Conservation (phyloP, 2,329 filamentous ascomycete species). For the Byssochlamys sp. region DNA sequence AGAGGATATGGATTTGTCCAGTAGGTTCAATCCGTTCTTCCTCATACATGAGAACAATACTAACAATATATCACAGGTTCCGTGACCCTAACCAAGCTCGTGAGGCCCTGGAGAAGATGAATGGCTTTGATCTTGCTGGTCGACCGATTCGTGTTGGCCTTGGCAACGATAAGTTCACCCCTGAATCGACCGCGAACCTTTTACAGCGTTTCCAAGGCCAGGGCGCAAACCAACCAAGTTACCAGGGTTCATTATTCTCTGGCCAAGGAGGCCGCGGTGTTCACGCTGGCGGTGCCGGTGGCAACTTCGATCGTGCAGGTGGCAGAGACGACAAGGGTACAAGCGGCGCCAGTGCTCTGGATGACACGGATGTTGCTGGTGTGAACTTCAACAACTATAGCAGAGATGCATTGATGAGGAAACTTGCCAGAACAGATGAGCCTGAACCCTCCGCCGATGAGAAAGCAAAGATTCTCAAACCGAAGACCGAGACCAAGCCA, state of each 20-base stretch:
- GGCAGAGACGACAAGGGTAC: slow-evolving; percentile 80
- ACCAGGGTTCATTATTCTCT: slow-evolving; percentile 84
- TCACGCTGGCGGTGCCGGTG: slow-evolving; percentile 60
- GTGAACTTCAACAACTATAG: slow-evolving; percentile 99
- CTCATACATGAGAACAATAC: slow-evolving; percentile 6
- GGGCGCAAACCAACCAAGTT: slow-evolving; percentile 55
- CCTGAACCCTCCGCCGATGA: slow-evolving; percentile 51
- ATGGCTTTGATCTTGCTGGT: slow-evolving; percentile 94
- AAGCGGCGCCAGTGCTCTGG: slow-evolving; percentile 82
- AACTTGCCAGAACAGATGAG: slow-evolving; percentile 92
- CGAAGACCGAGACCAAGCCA: slow-evolving; percentile 68
- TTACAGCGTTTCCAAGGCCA: slow-evolving; percentile 84
- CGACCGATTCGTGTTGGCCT: slow-evolving; percentile 96
- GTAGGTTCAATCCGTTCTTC: slow-evolving; percentile 48
- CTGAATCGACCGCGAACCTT: slow-evolving; percentile 86
- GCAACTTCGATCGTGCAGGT: slow-evolving; percentile 79
- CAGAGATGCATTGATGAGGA: slow-evolving; percentile 95
- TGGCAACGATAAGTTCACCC: slow-evolving; percentile 99
- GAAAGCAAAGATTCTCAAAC: slow-evolving; percentile 63
- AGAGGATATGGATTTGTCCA: slow-evolving; percentile 97
- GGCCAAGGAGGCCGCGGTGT: slow-evolving; percentile 79
- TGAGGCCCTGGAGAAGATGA: slow-evolving; percentile 96
- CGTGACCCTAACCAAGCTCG: slow-evolving; percentile 82
- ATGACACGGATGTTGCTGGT: slow-evolving; percentile 93
- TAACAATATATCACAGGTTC: slow-evolving; percentile 54